Evolutionary conservation across 2,329 filamentous ascomycete genomes (phyloP), one percentile per base, ranked within the genome.

Genomic region (Fusarium heterosporum): DNA sequence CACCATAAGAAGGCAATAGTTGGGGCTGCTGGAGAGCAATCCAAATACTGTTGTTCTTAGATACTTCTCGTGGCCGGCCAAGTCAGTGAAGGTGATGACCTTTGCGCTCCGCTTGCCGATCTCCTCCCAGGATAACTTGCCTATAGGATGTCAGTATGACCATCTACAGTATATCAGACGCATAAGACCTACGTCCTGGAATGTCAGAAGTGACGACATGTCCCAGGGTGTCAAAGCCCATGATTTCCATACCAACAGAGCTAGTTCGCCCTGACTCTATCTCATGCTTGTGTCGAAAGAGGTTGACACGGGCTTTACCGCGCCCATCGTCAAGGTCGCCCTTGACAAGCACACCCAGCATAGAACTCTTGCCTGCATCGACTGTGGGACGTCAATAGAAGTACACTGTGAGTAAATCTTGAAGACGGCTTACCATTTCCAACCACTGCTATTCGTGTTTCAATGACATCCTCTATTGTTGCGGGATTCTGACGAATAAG

Each of bases 221-320:
- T 28, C 96, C 95, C 55, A 87, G 86, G 49, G 91, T 93, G 78
- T 98, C 93, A 72, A 97, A 99, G 3, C 96, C 96, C 90, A 98
- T 93, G 64, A 98, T 98, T 78, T 99, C 96, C 94, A 98, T 96
- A 40, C 96, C 95, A 1, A 99, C 96, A 0, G 94, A 97, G 76
- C 93, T 97, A 11, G 96, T 99, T 68, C 96, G 87, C 2, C 96
- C 96, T 45, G 92, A 96, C 79, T 99, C 96, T 39, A 98, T 91
- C 80, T 99, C 96, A 75, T 99, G 96, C 79, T 99, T 98, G 79
- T 99, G 96, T 16, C 96, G 88, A 80, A 99, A 99, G 13, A 99
- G 88, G 69, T 97, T 98, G 50, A 99, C 92, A 64, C 96, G 90
- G 43, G 96, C 95, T 78, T 92, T 95, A 13, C 96, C 96, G 75